A percentile compares a stretch with the other conserved stretches of the same genome.
These are phyloP conservation scores for Pseudotsuga menziesii DNA, from an alignment of 75 land plant species.

Conservation along the genomic window DNA sequence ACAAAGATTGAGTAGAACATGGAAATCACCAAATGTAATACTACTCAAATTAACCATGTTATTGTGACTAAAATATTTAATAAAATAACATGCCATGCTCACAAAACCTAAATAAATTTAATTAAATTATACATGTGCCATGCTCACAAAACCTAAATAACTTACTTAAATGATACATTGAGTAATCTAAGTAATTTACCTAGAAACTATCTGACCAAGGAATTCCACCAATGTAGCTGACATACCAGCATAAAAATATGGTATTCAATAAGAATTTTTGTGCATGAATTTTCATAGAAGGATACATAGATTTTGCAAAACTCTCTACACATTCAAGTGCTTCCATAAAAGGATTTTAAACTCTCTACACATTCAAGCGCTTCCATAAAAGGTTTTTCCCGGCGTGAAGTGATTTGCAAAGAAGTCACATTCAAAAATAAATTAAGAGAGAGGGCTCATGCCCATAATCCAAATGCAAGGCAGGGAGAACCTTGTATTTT, in stretches of 20 bases:
- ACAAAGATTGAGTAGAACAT: neutral
- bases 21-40: neutral
- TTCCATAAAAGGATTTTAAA: conserved; percentile 85
- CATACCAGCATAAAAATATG: conserved; percentile 80
- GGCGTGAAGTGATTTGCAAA: conserved; percentile 79
- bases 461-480: too few species aligned
- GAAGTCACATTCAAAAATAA: neutral
- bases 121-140: too few species aligned
- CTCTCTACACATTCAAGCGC: conserved; percentile 91
- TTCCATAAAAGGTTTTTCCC: conserved; percentile 82
- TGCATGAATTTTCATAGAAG: conserved; percentile 73
- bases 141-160: too few species aligned
- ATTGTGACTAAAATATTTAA: neutral
- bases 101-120: neutral
- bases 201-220: conserved; percentile 71
- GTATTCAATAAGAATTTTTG: conserved; percentile 69
- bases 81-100: neutral
- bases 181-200: conserved; percentile 29
- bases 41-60: neutral
- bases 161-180: neutral
- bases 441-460: too few species aligned
- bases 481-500: too few species aligned
- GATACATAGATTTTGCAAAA: conserved; percentile 88
- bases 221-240: conserved; percentile 65
- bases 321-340: conserved; percentile 91